Base-by-base conservation (phyloP, 495 filamentous ascomycete species). In the Aspergillus avenaceus region DNA sequence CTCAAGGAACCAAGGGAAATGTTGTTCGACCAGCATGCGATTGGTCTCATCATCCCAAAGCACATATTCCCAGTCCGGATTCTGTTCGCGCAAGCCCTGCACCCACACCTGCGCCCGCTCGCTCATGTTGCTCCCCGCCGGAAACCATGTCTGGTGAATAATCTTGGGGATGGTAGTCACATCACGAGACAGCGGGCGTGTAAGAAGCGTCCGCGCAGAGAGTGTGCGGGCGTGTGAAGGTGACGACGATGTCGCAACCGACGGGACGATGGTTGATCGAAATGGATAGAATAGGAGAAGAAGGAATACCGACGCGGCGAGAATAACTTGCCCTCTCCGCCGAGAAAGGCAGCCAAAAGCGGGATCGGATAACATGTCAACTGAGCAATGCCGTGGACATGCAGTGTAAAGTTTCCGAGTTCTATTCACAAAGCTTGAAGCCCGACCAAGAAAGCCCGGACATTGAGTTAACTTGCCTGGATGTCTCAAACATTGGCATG, bases 81-180 rank as follows among this genome's bases (percentile, higher is more conserved):
- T 50, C 13, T 60, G 46, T 3, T 7, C 31, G 11, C 47, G 47
- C 53, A 60, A 41, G 11, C 53, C 56, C 13, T 50, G 6, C 0
- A 60, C 58, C 58, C 58, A 60, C 21, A 36, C 8, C 32, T 56
- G 47, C 11, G 58, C 58, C 9, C 50, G 40, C 22, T 51, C 53
- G 31, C 49, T 53, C 58, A 60, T 60, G 53, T 56, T 56, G 53
- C 38, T 60, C 8, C 58, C 58, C 1, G 58, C 58, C 0, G 58
- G 58, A 22, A 60, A 60, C 58, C 58, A 60, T 41, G 58, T 60
- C 27, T 60, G 58, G 29, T 60, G 58, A 50, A 60, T 56, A 23
- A 60, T 28, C 32, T 56, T 60, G 16, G 58, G 58, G 29, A 60
- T 56, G 6, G 53, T 49, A 21, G 44, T 56, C 26, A 25, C 28